Evolutionary conservation across 2,329 filamentous ascomycete genomes (phyloP), one percentile per base, ranked within the genome.

Genomic region (Rutstroemia sp.): DNA sequence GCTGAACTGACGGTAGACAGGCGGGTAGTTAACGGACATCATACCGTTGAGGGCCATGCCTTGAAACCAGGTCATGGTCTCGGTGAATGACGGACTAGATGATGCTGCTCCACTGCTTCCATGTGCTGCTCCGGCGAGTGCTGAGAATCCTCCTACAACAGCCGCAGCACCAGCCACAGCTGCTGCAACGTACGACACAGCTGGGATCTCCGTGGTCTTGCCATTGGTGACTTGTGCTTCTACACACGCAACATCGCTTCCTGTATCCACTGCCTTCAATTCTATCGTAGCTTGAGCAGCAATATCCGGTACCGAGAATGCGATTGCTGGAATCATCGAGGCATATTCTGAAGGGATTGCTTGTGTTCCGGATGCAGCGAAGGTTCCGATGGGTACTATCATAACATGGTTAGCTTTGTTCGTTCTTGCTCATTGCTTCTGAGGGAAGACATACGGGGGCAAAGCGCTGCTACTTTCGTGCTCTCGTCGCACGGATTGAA

Each of bases 1-100:
- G 60, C 87, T 77, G 73, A 96, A 99, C 70, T 85, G 92, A 64
- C 86, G 83, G 75, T 97, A 97, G 39, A 97, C 84, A 38, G 83
- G 77, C 4, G 94, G 94, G 64, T 96, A 91, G 65, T 86, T 82
- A 65, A 95, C 92, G 58, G 89, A 95, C 70, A 96, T 79, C 94
- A 97, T 97, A 62, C 94, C 92, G 72, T 94, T 96, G 76, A 94
- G 87, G 27, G 94, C 91, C 78, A 97, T 88, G 50, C 87, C 86
- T 73, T 97, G 92, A 72, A 97, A 96, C 82, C 89, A 95, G 60
- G 86, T 84, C 63, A 96, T 80, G 48, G 95, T 84, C 67, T 96
- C 89, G 46, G 79, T 79, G 69, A 97, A 96, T 53, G 86, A 89
- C 25, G 94, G 94, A 64, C 89, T 94, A 42, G 86, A 76, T 10